phyloP scores from a whole-genome alignment of 345 rosid genomes.

The Gossypium stocksii region DNA sequence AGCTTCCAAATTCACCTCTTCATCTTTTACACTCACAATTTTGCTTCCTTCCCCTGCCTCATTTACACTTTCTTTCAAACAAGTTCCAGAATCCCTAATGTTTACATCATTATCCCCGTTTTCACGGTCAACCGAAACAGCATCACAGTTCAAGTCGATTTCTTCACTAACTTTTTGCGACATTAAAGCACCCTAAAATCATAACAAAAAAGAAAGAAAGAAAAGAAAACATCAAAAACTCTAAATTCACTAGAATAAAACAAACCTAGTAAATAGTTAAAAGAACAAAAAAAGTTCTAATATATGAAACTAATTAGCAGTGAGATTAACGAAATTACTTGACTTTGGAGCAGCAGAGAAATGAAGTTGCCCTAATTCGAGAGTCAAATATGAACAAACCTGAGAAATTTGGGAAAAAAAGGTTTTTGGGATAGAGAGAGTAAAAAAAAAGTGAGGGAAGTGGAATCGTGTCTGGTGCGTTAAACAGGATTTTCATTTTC shows the following conservation, averaged over 20 bases:
- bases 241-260: not conserved
- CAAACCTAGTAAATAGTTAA: not conserved
- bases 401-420: too few relatives aligned
- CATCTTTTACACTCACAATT: constrained; percentile 1
- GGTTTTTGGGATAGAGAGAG: too few relatives aligned
- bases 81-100: not conserved
- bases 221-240: not conserved
- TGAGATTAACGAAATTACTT: not conserved
- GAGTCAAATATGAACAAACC: too few relatives aligned
- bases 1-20: constrained; percentile 13
- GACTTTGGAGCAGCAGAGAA: too few relatives aligned
- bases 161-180: constrained; percentile 23
- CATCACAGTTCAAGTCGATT: constrained; percentile 42
- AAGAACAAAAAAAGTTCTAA: not conserved
- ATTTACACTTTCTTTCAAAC: constrained; percentile 13
- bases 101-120: constrained; percentile 16
- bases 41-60: constrained; percentile 3
- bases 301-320: not conserved
- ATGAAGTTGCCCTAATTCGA: too few relatives aligned
- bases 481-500: too few relatives aligned
- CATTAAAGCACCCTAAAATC: constrained; percentile 26
- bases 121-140: constrained; percentile 22
- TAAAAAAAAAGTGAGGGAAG: too few relatives aligned
- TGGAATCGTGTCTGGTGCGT: too few relatives aligned
- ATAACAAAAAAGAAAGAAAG: not conserved